Percentiles rank a stretch among this genome's conserved stretches.
phyloP scores from a whole-genome alignment of 108 stramenopile species.

The Conticribra weissflogii region DNA sequence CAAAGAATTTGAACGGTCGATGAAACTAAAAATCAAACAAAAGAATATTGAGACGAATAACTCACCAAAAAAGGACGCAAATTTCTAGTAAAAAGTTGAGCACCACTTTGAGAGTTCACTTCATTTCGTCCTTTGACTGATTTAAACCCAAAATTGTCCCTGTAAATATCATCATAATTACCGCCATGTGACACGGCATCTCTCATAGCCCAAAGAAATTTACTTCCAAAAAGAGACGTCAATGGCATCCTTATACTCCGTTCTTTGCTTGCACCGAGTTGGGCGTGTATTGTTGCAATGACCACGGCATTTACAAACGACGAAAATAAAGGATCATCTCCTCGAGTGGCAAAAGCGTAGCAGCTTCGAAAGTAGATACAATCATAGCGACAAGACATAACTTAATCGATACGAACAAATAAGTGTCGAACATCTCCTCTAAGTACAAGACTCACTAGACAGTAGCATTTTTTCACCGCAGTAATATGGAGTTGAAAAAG shows the following conservation, averaged over 20 bases:
- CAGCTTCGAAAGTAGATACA: slow-evolving; percentile 21
- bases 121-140: slow-evolving; percentile 10
- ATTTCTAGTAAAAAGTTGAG: slow-evolving; percentile 20
- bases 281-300: slow-evolving; percentile 42
- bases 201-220: slow-evolving; percentile 9
- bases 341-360: slow-evolving; percentile 36
- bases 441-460: slow-evolving; percentile 5
- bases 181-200: slow-evolving; percentile 26
- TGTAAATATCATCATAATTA: slow-evolving; percentile 43
- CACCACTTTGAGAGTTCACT: background rate
- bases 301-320: slow-evolving; percentile 56
- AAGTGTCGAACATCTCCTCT: too few species aligned
- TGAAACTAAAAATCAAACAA: too few species aligned
- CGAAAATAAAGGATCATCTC: slow-evolving; percentile 51
- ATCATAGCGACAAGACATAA: slow-evolving; percentile 43
- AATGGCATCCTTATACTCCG: slow-evolving; percentile 20
- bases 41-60: too few species aligned
- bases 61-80: too few species aligned
- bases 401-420: slow-evolving; percentile 3
- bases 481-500: slow-evolving; percentile 48
- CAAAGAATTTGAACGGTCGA: too few species aligned
- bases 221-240: slow-evolving; percentile 7
- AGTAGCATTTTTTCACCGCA: slow-evolving; percentile 42
- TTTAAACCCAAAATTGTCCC: background rate
- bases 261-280: slow-evolving; percentile 33